Evolutionary conservation across 345 rosid genomes (phyloP), one percentile per base, ranked within the genome.

Genomic region (Salix purpurea): DNA sequence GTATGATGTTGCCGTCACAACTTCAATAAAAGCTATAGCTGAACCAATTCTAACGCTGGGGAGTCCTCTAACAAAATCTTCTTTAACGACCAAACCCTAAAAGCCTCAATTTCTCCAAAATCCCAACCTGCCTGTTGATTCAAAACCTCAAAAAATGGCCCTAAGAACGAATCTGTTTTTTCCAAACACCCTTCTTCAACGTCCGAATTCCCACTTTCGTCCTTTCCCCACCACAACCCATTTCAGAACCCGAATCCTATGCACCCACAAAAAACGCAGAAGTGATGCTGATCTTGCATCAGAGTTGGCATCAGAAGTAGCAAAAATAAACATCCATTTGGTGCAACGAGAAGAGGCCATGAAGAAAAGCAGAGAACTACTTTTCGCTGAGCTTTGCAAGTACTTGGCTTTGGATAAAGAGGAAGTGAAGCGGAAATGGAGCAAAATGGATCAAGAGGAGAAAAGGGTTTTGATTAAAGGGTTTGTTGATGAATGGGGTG

Each of bases 321-420:
- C 88, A 32, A 90, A 83, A 80, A 86, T 87, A 30, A 89, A 84
- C 66, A 74, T 88, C 82, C 86, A 84, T 14, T 40, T 78, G 71
- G 80, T 73, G 71, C 91, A 86, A 74, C 88, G 85, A 64, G 81
- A 88, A 61, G 92, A 90, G 69, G 98, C 97, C 76, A 83, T 94
- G 96, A 84, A 79, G 85, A 90, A 88, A 81, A 90, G 95, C 85
- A 83, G 78, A 30, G 90, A 87, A 74, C 68, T 94, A 74, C 81
- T 94, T 16, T 91, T 91, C 89, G 44, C 74, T 6, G 96, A 92
- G 90, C 72, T 92, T 12, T 90, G 95, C 82, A 69, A 76, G 46
- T 78, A 80, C 77, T 68, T 87, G 82, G 83, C 65, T 42, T 7
- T 84, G 81, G 65, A 83, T 70, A 89, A 88, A 67, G 92, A 85